Evolutionary conservation across 345 rosid genomes (phyloP), one percentile per base, ranked within the genome.

Genomic region (Combretum micranthum): DNA sequence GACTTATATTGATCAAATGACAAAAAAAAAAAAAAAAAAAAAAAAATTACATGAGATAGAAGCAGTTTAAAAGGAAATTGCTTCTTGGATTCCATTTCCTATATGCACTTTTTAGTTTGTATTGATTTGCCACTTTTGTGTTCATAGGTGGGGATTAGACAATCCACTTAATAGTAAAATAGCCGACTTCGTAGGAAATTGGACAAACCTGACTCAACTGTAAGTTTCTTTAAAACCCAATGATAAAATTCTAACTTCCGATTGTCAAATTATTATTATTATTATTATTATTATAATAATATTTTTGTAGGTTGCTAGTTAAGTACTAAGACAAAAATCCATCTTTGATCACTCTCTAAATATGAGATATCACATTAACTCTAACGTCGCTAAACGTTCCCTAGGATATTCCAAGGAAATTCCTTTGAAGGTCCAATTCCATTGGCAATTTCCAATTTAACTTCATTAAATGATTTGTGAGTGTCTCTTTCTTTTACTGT

Each of bases 141-240:
- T 15, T 14, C 20, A 39, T 82, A 87, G 90, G 63, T 75, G 80
- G 83, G 84, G 79, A 50, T 76, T 78, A n/a, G 86, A 82, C 62
- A 73, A 56, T 64, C 72, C 69, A 57, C 69, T 87, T 52, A 78
- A 80, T 5, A 85, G 95, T 53, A 77, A 15, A 44, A 78, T 87
- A 61, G 90, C 95, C 9, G 83, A 72, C 51, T 82, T 88, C 52
- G 77, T 80, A 43, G 96, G 90, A 49, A 80, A 70, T 55, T 85
- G 83, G 88, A 63, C 83, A 55, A 80, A 60, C 45, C 79, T 88
- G 60, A 15, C 4, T 26, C 12, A 47, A 13, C 55, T 88, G 94
- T 88, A 52, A 73, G 87, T 19, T 16, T 19, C 50, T 50, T 4
- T 56, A 9, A 32, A 11, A 9, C 39, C 10, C 9, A 1, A 7